phyloP scores from a whole-genome alignment of 129 eudicot species.

The Calendula officinalis region DNA sequence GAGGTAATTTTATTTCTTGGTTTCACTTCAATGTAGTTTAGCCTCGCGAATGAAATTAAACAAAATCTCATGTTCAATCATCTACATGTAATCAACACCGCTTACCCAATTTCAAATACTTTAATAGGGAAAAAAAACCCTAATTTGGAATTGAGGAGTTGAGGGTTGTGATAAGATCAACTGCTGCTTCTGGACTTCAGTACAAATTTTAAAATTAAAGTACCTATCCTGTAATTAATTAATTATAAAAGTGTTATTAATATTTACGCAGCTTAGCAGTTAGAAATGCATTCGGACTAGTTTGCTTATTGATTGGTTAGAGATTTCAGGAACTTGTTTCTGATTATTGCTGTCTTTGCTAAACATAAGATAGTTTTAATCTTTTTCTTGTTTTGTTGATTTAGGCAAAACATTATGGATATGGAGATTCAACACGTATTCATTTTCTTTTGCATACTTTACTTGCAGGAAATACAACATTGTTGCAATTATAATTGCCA shows the following conservation, averaged over 20 bases:
- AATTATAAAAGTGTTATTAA: too few species aligned
- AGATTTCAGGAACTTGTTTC: not conserved
- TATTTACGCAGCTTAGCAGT: too few species aligned
- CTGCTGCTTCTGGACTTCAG: not conserved
- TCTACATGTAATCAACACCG: not conserved
- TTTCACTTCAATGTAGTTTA: not conserved
- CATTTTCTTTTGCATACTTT: not conserved
- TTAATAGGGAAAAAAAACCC: not conserved
- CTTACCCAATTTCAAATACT: not conserved
- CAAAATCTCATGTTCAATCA: not conserved
- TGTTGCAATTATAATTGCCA: not conserved
- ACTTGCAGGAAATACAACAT: constrained; percentile 8
- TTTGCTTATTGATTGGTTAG: not conserved
- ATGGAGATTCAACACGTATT: not conserved
- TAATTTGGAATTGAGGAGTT: not conserved
- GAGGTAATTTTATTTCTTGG: not conserved
- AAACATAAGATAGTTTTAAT: not conserved
- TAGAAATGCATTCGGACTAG: not conserved
- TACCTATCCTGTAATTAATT: not conserved
- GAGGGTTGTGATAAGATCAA: not conserved
- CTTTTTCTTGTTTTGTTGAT: not conserved
- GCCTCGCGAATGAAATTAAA: not conserved
- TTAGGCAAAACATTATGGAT: not conserved
- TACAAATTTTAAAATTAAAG: not conserved
- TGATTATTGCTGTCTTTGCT: not conserved